Base-by-base conservation (phyloP, 1,139 yeast species). In the Candida sanyaensis region DNA sequence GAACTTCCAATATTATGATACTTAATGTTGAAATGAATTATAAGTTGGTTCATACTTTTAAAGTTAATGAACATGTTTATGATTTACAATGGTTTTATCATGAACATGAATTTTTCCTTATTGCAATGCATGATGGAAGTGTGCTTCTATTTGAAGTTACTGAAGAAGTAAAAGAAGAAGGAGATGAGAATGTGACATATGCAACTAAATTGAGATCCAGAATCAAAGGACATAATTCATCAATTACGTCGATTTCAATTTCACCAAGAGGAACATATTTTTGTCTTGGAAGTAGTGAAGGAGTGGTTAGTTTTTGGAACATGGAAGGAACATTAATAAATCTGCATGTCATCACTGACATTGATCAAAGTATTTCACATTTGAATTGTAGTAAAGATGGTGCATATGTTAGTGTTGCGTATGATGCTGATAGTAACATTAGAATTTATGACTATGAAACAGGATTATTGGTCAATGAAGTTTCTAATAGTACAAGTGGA, bases 221-320 rank as follows among this genome's bases (percentile, higher is more conserved):
- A 12, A 54, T 73, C 12, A 50, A 51, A 5, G 77, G 77, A 8
- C 88, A 85, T 57, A 69, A 84, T 39, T 77, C 86, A 1, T 68
- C 84, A 0, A 75, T 81, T 2, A 77, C 81, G 2, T 62, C 78
- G 39, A 52, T 84, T 9, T 68, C 69, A 8, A 68, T 84, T 46
- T 91, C 85, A 55, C 86, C 88, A 1, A 60, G 74, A 46, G 93
- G 89, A 0, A 59, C 66, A 23, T 79, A 65, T 55, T 55, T 86
- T 10, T 78, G 80, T 1, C 78, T 78, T 3, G 93, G 90, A 0
- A 75, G 87, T n/a, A 77, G 78, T 45, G 93, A 87, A 57, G 93
- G 93, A 6, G 75, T 83, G 29, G 77, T 86, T n/a, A 75, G 84
- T 24, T 46, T 84, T 10, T 87, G 91, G 89, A 71, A 73, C 39